Base-by-base conservation (phyloP, 768 basidiomycete genomes). In the Rhizopogon vesiculosus region DNA sequence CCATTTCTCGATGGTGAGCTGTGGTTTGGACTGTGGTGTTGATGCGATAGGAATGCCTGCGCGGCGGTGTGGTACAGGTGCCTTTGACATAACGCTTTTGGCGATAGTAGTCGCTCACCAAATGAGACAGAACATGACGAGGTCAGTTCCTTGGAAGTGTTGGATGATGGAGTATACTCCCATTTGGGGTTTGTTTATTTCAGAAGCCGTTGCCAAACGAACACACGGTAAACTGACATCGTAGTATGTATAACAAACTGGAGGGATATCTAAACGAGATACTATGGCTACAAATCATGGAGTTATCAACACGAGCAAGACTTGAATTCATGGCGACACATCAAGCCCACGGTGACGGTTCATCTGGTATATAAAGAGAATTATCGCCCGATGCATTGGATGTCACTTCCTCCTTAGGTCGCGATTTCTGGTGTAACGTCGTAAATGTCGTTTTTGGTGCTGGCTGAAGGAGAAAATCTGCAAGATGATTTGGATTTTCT, bases 1-100 rank as follows among this genome's bases (percentile, higher is more conserved):
- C 95, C 95, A 98, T 73, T 96, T 92, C 66, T 97, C 94, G 3
- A 96, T 76, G 42, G 76, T 86, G 38, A 91, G 75, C 1, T 74
- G 73, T 1, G 73, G 65, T 63, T 77, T 84, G 8, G 72, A 59
- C n/a, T 68, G 72, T 31, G 68, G 58, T 31, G 62, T 51, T 38
- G 63, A 65, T 43, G 66, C 59, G 25, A 64, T 48, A 48, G 69
- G 55, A 45, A 63, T 57, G 56, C 51, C 61, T n/a, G 60, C 61
- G 54, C 71, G 71, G 22, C 69, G 69, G 3, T 57, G 68, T 22
- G 18, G 22, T 40, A 12, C 51, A 18, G 54, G 38, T 7, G 49
- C 10, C 38, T 42, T 45, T 18, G 56, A 39, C 56, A 57, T 57
- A 7, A 48, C 19, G 39, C 33, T 38, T 8, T 10, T 10, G 10